Conservation (phyloP, 2,329 filamentous ascomycete genomes). For the Cercospora berteroae region DNA sequence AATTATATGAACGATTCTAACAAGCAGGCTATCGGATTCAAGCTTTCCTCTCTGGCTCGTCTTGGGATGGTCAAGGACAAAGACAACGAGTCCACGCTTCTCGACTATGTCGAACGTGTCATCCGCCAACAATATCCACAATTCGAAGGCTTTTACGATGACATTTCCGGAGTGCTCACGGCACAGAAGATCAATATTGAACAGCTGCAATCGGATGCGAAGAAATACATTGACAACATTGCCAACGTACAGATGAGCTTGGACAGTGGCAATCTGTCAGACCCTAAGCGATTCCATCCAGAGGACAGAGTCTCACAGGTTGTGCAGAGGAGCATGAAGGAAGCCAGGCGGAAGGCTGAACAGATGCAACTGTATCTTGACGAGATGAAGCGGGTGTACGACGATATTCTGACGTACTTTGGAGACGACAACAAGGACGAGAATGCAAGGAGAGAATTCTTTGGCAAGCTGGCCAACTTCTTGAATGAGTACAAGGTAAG, state of each 20-base stretch:
- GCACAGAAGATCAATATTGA: constrained; percentile 94
- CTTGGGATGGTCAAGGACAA: constrained; percentile 98
- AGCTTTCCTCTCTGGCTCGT: constrained; percentile 87
- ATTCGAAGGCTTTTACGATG: constrained; percentile 84
- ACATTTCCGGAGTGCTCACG: constrained; percentile 75
- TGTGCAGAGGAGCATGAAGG: constrained; percentile 93
- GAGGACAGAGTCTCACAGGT: constrained; percentile 92
- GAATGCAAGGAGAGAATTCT: constrained; percentile 91
- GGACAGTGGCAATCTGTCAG: constrained; percentile 89
- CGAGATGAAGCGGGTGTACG: constrained; percentile 85
- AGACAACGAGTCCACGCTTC: constrained; percentile 95
- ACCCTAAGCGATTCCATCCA: constrained; percentile 96
- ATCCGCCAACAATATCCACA: constrained; percentile 95
- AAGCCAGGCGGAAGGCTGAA: constrained; percentile 90
- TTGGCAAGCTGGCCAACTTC: constrained; percentile 86
- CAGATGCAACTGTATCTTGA: constrained; percentile 92
- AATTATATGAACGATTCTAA: constrained; percentile 99
- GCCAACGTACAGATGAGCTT: constrained; percentile 89
- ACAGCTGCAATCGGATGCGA: constrained; percentile 81
- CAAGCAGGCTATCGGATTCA: constrained; percentile 97
- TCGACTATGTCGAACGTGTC: constrained; percentile 92
- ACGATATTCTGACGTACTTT: constrained; percentile 95
- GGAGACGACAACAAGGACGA: constrained; percentile 92
- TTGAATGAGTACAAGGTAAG: constrained; percentile 83
- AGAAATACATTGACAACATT: constrained; percentile 90